Evolutionary conservation across 176 grass and related monocot species (phyloP), one percentile per base, ranked within the genome.

Genomic region (Microstegium vimineum): DNA sequence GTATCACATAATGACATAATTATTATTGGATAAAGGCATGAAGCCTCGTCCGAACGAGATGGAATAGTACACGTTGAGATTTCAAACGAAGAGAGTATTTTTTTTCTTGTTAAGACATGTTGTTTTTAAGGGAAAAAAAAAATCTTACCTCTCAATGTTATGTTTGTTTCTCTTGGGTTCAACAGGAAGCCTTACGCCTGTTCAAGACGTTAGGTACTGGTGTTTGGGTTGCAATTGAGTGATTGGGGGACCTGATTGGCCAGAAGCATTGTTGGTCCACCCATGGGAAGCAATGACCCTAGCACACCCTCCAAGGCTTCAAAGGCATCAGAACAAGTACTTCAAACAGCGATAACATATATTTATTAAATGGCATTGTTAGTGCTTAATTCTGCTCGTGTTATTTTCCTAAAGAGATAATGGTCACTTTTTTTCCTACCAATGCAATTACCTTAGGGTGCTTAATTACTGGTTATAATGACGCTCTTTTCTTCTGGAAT

Each of bases 231-330:
- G 28, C 31, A 31, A 45, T 59, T 41, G 73, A 82, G 46, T 82
- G 66, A 61, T 37, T 47, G 46, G 36, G 8, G n/a, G 25, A 72
- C 20, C 32, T 71, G 26, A 38, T 31, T 57, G 46, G 18, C 23
- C 3, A 13, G n/a, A 72, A 66, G 43, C 56, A 72, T 66, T 78
- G 35, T 23, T 15, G 64, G 66, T 30, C 45, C 5, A 75, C 62
- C 11, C 10, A 93, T 93, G 91, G 91, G 85, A 52, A 86, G 62
- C 74, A 90, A 81, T 54, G 85, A 93, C 30, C 85, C 88, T 47
- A 74, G 80, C 67, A 82, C 88, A 47, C 89, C 88, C 10, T 77
- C 82, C 3, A 93, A 93, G 82, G 72, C 88, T 71, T 57, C 88
- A 4, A 90, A 90, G 69, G 17, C 85, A 64, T 83, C 85, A 28